Base-by-base conservation (phyloP, 139 green algal species). In the Nannochloris sp. region DNA sequence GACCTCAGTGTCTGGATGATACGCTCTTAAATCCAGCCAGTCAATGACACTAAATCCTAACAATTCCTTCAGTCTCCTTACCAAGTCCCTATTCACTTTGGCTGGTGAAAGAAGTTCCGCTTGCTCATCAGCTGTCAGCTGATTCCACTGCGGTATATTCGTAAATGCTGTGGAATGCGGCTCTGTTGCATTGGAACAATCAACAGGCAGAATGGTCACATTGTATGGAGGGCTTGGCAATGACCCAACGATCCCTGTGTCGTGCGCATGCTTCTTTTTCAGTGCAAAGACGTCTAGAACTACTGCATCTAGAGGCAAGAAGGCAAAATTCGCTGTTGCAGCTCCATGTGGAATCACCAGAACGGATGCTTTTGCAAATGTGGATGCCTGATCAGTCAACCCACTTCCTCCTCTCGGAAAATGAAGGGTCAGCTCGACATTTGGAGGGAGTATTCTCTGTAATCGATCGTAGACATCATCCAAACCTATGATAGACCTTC, bases 301-400 rank as follows among this genome's bases (percentile, higher is more conserved):
- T 28, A 66, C 60, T 26, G 60, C 60, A 57, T 55, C 60, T 49
- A 26, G 33, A 1, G 60, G 60, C 13, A 66, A 25, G 20, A 66
- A 66, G 44, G 16, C 37, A 20, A 66, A 55, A 23, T 66, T 66
- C 5, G 60, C 60, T 20, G 60, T 66, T 20, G 60, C 60, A 13
- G 60, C 60, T 23, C 60, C 60, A 53, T 66, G 60, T 14, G 60
- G 60, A 20, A 45, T 45, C 10, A 66, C 25, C 14, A 66, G 11
- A 12, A 66, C 33, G 20, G n/a, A 26, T 0, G 36, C 60, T 20
- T 43, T 31, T 25, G 36, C 60, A 66, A 66, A 66, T 20, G 33
- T 40, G 8, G 36, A 16, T 37, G 36, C 36, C 26, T 66, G 60
- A 20, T 53, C 16, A 31, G 25, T 16, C 3, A 66, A 25, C 23